phyloP scores from a whole-genome alignment of 805 yeast genomes.

The Saccharomycopsis fodiens region DNA sequence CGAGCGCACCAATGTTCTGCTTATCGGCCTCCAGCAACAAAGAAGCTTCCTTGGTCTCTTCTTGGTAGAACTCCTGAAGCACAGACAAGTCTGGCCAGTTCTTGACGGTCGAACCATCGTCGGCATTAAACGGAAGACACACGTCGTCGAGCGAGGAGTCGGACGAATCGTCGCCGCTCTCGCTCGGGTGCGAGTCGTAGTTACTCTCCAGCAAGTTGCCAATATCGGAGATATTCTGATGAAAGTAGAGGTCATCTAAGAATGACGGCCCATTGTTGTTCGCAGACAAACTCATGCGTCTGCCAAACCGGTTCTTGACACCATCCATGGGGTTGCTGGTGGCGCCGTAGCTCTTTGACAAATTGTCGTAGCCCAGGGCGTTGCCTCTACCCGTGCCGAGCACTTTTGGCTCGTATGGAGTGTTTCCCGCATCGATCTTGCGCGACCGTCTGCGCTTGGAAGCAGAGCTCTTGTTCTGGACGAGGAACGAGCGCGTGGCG shows the following conservation, averaged over 20 bases:
- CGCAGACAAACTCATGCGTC: neutral
- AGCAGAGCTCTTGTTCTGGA: neutral
- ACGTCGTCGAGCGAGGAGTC: constrained; percentile 85
- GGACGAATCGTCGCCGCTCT: constrained; percentile 13
- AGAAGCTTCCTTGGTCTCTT: constrained; percentile 36
- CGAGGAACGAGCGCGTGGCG: neutral
- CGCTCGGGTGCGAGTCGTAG: constrained; percentile 20
- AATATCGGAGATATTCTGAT: constrained; percentile 15
- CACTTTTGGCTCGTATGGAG: neutral
- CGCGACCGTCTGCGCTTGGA: neutral
- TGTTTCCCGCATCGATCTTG: neutral
- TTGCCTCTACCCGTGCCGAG: neutral
- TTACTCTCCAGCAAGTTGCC: constrained; percentile 19
- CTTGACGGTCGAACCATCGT: constrained; percentile 20
- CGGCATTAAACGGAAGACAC: constrained; percentile 73
- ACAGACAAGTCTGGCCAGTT: constrained; percentile 68
- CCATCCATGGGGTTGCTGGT: neutral
- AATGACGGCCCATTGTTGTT: constrained; percentile 4
- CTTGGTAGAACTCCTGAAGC: constrained; percentile 67
- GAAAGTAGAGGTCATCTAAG: constrained; percentile 18
- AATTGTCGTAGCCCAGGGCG: neutral
- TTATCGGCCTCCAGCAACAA: neutral
- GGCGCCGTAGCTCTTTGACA: neutral
- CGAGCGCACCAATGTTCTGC: neutral
- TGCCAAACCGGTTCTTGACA: neutral